Evolutionary conservation across 768 basidiomycete genomes (phyloP), one percentile per base, ranked within the genome.

Genomic region (Cyathus striatus): DNA sequence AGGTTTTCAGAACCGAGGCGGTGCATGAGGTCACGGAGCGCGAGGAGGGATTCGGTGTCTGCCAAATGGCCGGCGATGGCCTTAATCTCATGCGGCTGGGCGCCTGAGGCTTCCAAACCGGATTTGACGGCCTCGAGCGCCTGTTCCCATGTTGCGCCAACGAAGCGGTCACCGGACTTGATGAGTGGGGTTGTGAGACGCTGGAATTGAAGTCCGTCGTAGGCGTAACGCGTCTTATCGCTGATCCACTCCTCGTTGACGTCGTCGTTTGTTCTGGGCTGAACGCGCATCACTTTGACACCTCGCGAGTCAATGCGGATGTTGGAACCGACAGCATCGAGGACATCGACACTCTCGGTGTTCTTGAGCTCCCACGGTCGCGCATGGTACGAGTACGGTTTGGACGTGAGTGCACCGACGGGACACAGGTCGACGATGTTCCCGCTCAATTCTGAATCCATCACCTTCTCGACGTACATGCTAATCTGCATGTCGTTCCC

Each of bases 191-290:
- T 85, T 3, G 94, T 97, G 54, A 99, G 70, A 17, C 95, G 86
- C 63, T 99, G 96, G 75, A 91, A 95, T 56, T 81, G 82, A 23
- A 99, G 77, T 7, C 96, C 96, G 55, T 99, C 96, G 62, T 93
- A 88, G 1, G 95, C 89, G 62, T 92, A 93, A 44, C 96, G 88
- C 2, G 95, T 93, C 77, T 99, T 99, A 76, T 99, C 96, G 63
- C 79, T 92, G 62, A 99, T 95, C 96, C 96, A 98, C 64, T 99
- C 96, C 70, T 99, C 96, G 63, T 99, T 99, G 50, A 99, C 84
- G 52, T 96, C 90, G 63, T 98, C 96, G 60, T 97, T 98, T 39
- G 90, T 89, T 56, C 88, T 79, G 1, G 96, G 96, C 58, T 96
- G 93, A 52, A 99, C 78, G 39, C 96, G 85, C 94, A 98, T 98